Percentiles rank a stretch among this genome's conserved stretches.
These are phyloP conservation scores for Globisporangium emineosum DNA, from an alignment of 352 stramenopile species.

Conservation along the genomic window DNA sequence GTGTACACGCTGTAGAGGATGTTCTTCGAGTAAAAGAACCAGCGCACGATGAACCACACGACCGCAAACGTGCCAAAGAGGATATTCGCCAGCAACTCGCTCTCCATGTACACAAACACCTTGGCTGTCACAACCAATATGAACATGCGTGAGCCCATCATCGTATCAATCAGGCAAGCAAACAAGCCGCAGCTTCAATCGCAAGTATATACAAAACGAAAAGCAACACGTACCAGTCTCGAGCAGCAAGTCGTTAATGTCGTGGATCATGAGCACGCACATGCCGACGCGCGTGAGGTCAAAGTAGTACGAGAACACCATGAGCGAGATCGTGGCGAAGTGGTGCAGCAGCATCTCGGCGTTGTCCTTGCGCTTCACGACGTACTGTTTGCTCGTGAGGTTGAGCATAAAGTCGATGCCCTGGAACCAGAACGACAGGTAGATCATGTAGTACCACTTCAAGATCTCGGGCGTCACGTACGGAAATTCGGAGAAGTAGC, in stretches of 20 bases:
- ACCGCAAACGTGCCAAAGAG: slow-evolving; percentile 68
- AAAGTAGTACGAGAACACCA: slow-evolving; percentile 73
- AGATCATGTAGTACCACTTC: slow-evolving; percentile 87
- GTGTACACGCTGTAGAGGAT: slow-evolving; percentile 63
- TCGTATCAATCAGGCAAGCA: slow-evolving; percentile 1
- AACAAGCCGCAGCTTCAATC: background rate
- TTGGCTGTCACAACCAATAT: slow-evolving; percentile 37
- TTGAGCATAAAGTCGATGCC: slow-evolving; percentile 85
- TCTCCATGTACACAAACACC: slow-evolving; percentile 75
- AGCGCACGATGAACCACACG: slow-evolving; percentile 71
- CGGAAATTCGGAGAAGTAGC: slow-evolving; percentile 65
- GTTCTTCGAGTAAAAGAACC: slow-evolving; percentile 71
- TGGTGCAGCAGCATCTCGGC: slow-evolving; percentile 80
- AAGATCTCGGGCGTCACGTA: slow-evolving; percentile 39
- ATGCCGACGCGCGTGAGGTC: slow-evolving; percentile 69
- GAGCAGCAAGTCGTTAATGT: slow-evolving; percentile 76
- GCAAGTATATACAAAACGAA: slow-evolving; percentile 7
- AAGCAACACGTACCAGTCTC: slow-evolving; percentile 36
- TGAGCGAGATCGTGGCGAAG: slow-evolving; percentile 72
- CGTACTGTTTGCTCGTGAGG: slow-evolving; percentile 78
- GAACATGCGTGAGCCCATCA: background rate
- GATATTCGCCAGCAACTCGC: slow-evolving; percentile 62
- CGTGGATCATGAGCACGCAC: slow-evolving; percentile 83
- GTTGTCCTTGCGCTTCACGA: slow-evolving; percentile 82
- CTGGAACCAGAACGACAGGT: slow-evolving; percentile 80